phyloP scores from a whole-genome alignment of 768 basidiomycete genomes.

The Lepiota venenata region DNA sequence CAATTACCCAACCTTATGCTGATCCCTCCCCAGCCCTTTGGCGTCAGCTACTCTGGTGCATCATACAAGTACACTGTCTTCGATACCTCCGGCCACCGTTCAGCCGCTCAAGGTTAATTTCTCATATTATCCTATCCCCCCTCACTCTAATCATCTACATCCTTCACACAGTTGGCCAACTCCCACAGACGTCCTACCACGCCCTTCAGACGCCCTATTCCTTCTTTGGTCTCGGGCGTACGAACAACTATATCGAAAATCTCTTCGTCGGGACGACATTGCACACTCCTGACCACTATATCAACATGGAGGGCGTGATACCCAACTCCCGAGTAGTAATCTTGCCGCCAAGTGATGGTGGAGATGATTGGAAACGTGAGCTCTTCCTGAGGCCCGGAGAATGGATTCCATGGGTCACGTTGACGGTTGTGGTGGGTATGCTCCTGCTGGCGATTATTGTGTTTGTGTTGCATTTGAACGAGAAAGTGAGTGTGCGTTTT shows the following conservation, averaged over 20 bases:
- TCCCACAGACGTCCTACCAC: constrained; percentile 92
- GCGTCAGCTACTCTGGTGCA: constrained; percentile 91
- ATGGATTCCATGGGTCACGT: constrained; percentile 98
- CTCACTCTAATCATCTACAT: constrained; percentile 8
- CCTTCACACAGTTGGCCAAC: constrained; percentile 67
- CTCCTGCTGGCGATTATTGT: constrained; percentile 77
- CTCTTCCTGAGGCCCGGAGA: constrained; percentile 91
- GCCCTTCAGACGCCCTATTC: constrained; percentile 89
- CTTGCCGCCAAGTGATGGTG: constrained; percentile 47
- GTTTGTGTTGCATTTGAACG: constrained; percentile 83
- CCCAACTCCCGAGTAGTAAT: constrained; percentile 98
- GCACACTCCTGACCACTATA: constrained; percentile 66
- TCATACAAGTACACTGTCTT: constrained; percentile 97
- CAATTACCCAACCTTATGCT: neutral
- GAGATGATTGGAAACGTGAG: constrained; percentile 78
- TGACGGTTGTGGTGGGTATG: constrained; percentile 76
- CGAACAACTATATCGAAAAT: constrained; percentile 99
- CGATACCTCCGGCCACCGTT: constrained; percentile 83
- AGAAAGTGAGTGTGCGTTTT: constrained; percentile 62
- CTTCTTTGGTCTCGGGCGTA: constrained; percentile 94
- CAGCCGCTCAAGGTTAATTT: constrained; percentile 79
- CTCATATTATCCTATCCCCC: neutral
- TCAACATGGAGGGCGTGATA: constrained; percentile 95
- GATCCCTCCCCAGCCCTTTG: constrained; percentile 64
- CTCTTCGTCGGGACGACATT: constrained; percentile 93